Percentiles rank a stretch among this genome's conserved stretches.
phyloP scores from a whole-genome alignment of 306 rosid genomes.

The Vigna mungo region DNA sequence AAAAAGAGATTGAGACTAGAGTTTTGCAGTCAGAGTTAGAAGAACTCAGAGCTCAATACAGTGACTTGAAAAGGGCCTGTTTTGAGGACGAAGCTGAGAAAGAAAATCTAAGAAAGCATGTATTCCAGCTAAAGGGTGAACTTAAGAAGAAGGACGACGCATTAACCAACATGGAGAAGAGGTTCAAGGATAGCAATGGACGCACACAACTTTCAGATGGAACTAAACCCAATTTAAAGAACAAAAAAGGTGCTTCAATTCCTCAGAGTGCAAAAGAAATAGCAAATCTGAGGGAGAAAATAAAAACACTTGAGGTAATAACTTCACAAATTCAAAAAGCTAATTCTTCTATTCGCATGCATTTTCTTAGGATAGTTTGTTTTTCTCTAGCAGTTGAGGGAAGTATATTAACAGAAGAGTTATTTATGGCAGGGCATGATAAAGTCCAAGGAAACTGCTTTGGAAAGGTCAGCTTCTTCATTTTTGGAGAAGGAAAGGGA shows the following conservation, averaged over 20 bases:
- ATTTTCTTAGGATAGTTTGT: conserved; percentile 34
- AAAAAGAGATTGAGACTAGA: conserved; percentile 56
- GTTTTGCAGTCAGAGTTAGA: conserved; percentile 66
- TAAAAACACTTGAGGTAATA: conserved; percentile 89
- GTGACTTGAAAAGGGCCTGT: conserved; percentile 61
- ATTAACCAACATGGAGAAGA: conserved; percentile 62
- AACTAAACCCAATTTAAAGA: conserved; percentile 48
- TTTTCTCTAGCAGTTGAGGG: conserved; percentile 20
- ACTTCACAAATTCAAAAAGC: conserved; percentile 37
- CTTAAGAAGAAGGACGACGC: conserved; percentile 71
- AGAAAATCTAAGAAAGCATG: conserved; percentile 67
- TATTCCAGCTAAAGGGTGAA: conserved; percentile 63
- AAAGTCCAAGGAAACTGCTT: conserved; percentile 67
- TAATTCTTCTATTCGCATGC: conserved; percentile 13
- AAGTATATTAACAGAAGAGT: conserved; percentile 4
- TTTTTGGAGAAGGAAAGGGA: conserved; percentile 75
- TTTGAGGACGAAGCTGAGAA: conserved; percentile 77
- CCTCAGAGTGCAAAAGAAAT: conserved; percentile 63
- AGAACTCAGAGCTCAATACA: conserved; percentile 61
- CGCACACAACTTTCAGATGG: conserved; percentile 53
- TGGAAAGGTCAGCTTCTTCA: conserved; percentile 69
- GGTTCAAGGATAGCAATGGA: conserved; percentile 62
- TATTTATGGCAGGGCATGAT: conserved; percentile 64
- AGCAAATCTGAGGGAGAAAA: conserved; percentile 64
- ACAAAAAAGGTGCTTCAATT: conserved; percentile 47